Conservation (phyloP, 192 early-diverging fungal genomes). For the Glomus cerebriforme region DNA sequence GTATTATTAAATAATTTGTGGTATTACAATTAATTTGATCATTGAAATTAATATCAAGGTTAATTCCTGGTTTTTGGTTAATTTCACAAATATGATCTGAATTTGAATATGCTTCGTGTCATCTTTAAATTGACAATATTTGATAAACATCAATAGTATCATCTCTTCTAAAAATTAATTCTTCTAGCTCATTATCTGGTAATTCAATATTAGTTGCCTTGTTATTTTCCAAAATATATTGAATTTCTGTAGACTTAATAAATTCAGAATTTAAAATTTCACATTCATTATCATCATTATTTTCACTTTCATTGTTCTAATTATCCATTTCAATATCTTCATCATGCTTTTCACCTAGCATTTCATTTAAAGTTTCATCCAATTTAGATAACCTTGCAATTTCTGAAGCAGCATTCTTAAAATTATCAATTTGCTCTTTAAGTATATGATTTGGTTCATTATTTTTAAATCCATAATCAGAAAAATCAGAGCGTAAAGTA, state of each 20-base stretch:
- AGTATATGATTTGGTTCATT: background rate
- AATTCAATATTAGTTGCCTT: background rate
- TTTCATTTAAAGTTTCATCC: background rate
- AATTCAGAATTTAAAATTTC: background rate
- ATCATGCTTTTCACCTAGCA: background rate
- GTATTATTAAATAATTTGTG: background rate
- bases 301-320: background rate
- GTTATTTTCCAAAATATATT: background rate
- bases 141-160: background rate
- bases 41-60: background rate
- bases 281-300: background rate
- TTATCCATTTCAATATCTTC: background rate
- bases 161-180: background rate
- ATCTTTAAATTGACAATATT: background rate
- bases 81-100: background rate
- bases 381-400: background rate
- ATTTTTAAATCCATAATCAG: background rate
- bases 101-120: background rate
- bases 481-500: background rate
- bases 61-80: background rate
- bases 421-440: background rate
- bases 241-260: background rate
- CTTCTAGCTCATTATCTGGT: background rate
- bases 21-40: background rate
- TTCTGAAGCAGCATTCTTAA: background rate